Conservation (phyloP, 768 basidiomycete species). For the Panaeolus cyanescens region DNA sequence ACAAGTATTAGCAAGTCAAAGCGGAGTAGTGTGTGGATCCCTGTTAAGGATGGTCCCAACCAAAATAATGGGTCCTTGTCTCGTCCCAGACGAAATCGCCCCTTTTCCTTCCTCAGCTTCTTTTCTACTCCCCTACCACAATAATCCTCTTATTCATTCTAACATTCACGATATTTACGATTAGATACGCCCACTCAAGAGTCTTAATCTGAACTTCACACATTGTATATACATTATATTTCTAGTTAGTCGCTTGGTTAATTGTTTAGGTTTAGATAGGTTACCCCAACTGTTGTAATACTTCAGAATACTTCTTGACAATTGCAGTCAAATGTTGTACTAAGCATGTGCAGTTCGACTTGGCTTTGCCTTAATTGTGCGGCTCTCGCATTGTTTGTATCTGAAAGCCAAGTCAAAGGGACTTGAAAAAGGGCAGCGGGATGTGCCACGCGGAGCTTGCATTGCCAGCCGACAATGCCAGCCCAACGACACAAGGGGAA, state of each 20-base stretch:
- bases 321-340: neutral
- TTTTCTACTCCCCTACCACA: neutral
- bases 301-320: neutral
- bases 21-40: neutral
- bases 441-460: neutral
- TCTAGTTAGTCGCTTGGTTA: neutral
- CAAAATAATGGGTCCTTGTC: neutral
- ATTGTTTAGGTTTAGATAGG: neutral
- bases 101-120: neutral
- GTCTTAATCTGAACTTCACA: neutral
- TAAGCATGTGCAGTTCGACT: neutral
- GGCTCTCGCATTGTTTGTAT: neutral
- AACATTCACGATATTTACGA: conserved; percentile 1
- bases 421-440: neutral
- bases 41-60: neutral
- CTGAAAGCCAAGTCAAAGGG: neutral
- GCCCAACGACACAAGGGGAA: neutral
- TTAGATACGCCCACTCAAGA: neutral
- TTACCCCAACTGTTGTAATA: neutral
- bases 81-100: neutral
- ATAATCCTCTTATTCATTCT: neutral
- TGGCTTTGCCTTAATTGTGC: neutral
- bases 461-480: neutral
- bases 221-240: neutral
- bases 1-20: neutral